Conservation (phyloP, 768 basidiomycete genomes). For the Phanerodontia chrysosporium region DNA sequence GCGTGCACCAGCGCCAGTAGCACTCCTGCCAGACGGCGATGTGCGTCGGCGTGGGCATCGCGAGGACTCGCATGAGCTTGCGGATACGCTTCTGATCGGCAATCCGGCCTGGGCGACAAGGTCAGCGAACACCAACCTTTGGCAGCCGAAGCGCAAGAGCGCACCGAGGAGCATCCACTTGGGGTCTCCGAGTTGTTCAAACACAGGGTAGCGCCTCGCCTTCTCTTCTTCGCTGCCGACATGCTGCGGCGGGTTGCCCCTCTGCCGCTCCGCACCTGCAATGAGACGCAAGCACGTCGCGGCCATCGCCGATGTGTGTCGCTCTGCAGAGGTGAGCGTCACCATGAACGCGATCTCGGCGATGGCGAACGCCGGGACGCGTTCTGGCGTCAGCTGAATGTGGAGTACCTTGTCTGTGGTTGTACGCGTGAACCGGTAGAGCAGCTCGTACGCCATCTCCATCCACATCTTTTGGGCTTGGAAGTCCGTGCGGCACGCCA, state of each 20-base stretch:
- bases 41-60: constrained; percentile 61
- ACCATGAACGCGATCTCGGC: constrained; percentile 73
- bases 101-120: constrained; percentile 51
- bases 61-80: constrained; percentile 60
- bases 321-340: constrained; percentile 65
- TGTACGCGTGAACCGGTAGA: constrained; percentile 50
- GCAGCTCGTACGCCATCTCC: constrained; percentile 52
- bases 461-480: constrained; percentile 70
- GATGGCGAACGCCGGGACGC: constrained; percentile 60
- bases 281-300: constrained; percentile 66
- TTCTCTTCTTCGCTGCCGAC: constrained; percentile 56
- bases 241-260: constrained; percentile 48
- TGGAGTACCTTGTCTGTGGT: constrained; percentile 40
- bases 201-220: constrained; percentile 67
- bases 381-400: constrained; percentile 47
- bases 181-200: constrained; percentile 77
- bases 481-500: constrained; percentile 54
- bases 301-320: constrained; percentile 60
- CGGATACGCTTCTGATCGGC: constrained; percentile 79
- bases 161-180: constrained; percentile 60
- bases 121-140: background rate
- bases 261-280: constrained; percentile 61
- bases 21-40: constrained; percentile 82
- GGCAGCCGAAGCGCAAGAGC: background rate
- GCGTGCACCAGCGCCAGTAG: constrained; percentile 67